Evolutionary conservation across 2,329 filamentous ascomycete species (phyloP).

Genomic region (Sclerotinia spermophila): DNA sequence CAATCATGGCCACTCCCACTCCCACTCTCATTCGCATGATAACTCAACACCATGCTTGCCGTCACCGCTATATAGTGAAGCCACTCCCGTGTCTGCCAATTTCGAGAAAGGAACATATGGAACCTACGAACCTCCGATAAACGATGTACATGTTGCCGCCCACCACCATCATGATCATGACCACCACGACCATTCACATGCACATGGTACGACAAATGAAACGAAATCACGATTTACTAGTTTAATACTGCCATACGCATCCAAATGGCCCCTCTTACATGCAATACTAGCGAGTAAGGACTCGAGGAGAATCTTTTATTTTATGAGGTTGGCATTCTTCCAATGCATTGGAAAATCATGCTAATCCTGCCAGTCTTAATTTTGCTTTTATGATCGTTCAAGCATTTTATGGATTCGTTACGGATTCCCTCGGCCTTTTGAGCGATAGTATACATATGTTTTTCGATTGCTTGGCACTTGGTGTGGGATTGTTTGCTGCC

Average conservation of each 20-base stretch:
- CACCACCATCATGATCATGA: conserved; percentile 29
- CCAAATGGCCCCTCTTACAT: conserved; percentile 73
- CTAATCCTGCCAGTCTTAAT: conserved; percentile 62
- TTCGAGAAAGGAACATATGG: conserved; percentile 25
- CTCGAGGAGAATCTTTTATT: conserved; percentile 93
- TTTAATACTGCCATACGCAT: conserved; percentile 65
- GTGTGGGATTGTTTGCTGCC: conserved; percentile 84
- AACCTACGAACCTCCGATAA: conserved; percentile 28
- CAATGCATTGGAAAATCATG: conserved; percentile 15
- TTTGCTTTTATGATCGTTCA: conserved; percentile 94
- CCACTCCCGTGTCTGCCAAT: conserved; percentile 20
- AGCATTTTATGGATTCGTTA: conserved; percentile 88
- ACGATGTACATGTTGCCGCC: conserved; percentile 22
- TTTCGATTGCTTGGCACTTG: conserved; percentile 90
- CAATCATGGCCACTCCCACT: conserved; percentile 17
- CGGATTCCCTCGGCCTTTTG: conserved; percentile 88
- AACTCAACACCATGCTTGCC: conserved; percentile 21
- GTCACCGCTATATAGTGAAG: conserved; percentile 28
- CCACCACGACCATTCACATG: conserved; percentile 31
- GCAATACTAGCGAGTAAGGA: conserved; percentile 87
- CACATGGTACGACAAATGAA: conserved; percentile 33
- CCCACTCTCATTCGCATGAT: conserved; percentile 23
- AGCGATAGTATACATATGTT: conserved; percentile 99
- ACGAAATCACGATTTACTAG: conserved; percentile 66
- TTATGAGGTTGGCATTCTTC: conserved; percentile 68